These are phyloP conservation scores for Diaporthe vexans DNA, from an alignment of 2,329 filamentous ascomycete genomes.

Conservation along the genomic window DNA sequence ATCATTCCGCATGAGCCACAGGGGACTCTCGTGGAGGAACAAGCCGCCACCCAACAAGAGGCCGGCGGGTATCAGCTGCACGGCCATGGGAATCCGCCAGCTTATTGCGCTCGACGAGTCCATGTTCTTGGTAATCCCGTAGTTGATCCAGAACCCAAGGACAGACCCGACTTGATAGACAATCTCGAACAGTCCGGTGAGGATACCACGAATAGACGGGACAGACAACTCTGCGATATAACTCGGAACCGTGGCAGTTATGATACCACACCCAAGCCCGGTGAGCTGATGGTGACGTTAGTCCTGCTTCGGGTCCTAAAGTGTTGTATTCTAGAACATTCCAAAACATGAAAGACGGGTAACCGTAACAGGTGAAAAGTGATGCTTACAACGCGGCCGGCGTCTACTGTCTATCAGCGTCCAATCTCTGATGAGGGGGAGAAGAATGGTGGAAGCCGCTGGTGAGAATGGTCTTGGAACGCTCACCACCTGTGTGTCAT, in stretches of 20 bases:
- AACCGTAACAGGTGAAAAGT: too few relatives aligned
- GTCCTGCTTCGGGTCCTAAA: too few relatives aligned
- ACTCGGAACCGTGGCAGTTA: slow-evolving; percentile 71
- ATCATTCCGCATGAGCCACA: slow-evolving; percentile 59
- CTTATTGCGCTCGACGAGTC: slow-evolving; percentile 50
- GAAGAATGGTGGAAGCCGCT: slow-evolving; percentile 53
- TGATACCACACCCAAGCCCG: slow-evolving; percentile 69
- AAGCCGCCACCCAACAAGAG: slow-evolving; percentile 60
- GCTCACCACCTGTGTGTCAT: not conserved
- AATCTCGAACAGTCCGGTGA: slow-evolving; percentile 67
- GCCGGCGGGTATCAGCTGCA: slow-evolving; percentile 60
- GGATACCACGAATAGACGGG: slow-evolving; percentile 69
- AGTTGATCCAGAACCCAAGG: slow-evolving; percentile 67
- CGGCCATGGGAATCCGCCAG: slow-evolving; percentile 65
- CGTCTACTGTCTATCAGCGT: slow-evolving; percentile 66
- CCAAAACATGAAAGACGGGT: too few relatives aligned
- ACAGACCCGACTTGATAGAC: slow-evolving; percentile 66
- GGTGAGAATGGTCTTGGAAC: not conserved
- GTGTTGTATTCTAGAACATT: too few relatives aligned
- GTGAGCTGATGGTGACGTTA: too few relatives aligned
- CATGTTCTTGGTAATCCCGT: slow-evolving; percentile 58
- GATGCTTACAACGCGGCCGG: slow-evolving; percentile 69
- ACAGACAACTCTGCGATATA: slow-evolving; percentile 75
- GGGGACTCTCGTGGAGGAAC: slow-evolving; percentile 57
- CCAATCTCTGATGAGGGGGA: slow-evolving; percentile 53